Evolutionary conservation across 164 flowering plant species (phyloP).

Genomic region (Kingdonia uniflora): DNA sequence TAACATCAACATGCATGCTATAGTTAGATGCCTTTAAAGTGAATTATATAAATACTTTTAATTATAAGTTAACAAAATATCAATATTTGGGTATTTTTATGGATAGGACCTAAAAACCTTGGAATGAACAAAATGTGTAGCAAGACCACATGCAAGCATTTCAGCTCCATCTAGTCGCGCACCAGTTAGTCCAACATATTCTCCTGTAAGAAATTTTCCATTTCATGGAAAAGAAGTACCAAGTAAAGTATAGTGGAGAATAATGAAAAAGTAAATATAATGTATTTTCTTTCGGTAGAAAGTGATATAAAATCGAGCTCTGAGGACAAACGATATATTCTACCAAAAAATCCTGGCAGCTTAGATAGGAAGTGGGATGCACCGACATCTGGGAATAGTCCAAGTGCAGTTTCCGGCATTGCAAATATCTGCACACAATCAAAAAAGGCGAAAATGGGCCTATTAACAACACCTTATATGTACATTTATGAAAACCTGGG

Average conservation of each 20-base stretch:
- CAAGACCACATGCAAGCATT: slow-evolving; percentile 7
- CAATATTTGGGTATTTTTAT: background rate
- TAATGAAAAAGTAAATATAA: no score
- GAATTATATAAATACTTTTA: background rate
- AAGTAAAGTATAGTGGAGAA: background rate
- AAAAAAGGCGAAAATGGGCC: background rate
- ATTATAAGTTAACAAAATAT: background rate
- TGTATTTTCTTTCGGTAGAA: no score
- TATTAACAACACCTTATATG: background rate
- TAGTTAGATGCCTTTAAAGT: background rate
- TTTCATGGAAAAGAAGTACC: background rate
- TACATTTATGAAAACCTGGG: no score
- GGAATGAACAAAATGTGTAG: slow-evolving; percentile 1
- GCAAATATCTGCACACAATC: slow-evolving; percentile 13
- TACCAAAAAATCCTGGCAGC: slow-evolving; percentile 20
- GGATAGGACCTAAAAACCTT: background rate
- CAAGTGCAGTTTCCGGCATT: slow-evolving; percentile 18
- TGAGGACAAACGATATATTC: background rate
- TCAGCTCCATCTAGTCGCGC: slow-evolving; percentile 4
- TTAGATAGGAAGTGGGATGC: slow-evolving; percentile 17
- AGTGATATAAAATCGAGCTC: background rate
- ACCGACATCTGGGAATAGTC: slow-evolving; percentile 19
- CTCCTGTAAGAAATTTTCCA: slow-evolving; percentile 1
- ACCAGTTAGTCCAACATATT: slow-evolving; percentile 3
- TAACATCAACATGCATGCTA: background rate